These are phyloP conservation scores for Chaetoceros muelleri DNA, from an alignment of 108 stramenopile genomes.

Conservation along the genomic window DNA sequence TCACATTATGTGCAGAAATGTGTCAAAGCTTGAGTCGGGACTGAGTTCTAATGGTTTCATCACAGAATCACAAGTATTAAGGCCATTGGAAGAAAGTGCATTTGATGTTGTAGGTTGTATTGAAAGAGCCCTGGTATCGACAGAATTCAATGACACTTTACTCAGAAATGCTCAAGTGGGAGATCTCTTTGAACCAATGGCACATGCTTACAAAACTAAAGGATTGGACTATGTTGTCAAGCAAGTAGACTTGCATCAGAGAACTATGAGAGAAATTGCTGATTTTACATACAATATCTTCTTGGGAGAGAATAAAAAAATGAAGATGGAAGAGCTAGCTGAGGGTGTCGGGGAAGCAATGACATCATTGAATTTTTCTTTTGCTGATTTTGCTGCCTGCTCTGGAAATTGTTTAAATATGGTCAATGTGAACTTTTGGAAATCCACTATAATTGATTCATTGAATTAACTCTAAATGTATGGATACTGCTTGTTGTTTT, in stretches of 20 bases:
- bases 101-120: slow-evolving; percentile 18
- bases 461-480: too few relatives aligned
- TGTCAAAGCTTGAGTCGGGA: slow-evolving; percentile 11
- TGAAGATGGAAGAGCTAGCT: slow-evolving; percentile 5
- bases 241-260: slow-evolving; percentile 9
- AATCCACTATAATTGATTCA: too few relatives aligned
- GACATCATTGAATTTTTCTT: too few relatives aligned
- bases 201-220: slow-evolving; percentile 3
- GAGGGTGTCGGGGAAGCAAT: background rate
- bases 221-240: slow-evolving; percentile 9
- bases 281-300: slow-evolving; percentile 16
- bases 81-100: slow-evolving; percentile 10
- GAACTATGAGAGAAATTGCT: slow-evolving; percentile 3
- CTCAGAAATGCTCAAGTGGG: background rate
- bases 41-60: too few relatives aligned
- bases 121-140: slow-evolving; percentile 1
- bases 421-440: too few relatives aligned
- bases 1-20: slow-evolving; percentile 8
- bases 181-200: slow-evolving; percentile 11
- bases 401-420: too few relatives aligned
- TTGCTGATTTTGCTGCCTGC: too few relatives aligned
- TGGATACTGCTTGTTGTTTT: too few relatives aligned
- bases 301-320: slow-evolving; percentile 10
- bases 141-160: background rate
- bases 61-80: background rate